These are phyloP conservation scores for Coffea eugenioides DNA, from an alignment of 257 asterid species.

Conservation along the genomic window DNA sequence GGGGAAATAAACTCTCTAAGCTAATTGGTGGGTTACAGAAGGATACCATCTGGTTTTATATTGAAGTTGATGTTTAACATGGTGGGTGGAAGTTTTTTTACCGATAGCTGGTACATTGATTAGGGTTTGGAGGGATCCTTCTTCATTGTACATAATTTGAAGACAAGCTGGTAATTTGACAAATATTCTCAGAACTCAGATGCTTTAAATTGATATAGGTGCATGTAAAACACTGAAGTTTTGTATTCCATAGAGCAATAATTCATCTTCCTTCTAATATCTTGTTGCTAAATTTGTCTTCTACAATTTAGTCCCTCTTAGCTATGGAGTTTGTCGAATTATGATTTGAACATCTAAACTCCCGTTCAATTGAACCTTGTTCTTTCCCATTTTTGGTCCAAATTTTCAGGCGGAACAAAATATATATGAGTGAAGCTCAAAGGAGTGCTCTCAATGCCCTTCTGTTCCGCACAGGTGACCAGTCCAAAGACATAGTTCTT, in stretches of 20 bases:
- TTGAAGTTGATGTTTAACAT: neutral
- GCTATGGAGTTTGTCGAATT: neutral
- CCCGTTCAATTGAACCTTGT: neutral
- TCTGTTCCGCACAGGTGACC: slow-evolving; percentile 90
- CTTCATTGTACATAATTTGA: neutral
- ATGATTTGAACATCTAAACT: neutral
- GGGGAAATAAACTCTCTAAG: neutral
- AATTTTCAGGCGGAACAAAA: slow-evolving; percentile 76
- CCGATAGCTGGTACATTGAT: neutral
- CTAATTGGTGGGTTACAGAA: neutral
- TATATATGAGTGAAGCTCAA: slow-evolving; percentile 98
- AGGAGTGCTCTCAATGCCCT: slow-evolving; percentile 98
- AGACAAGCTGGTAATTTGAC: neutral
- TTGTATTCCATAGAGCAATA: neutral
- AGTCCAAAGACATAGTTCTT: slow-evolving; percentile 90
- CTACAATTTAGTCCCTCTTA: neutral
- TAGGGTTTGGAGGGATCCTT: neutral
- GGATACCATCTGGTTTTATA: neutral
- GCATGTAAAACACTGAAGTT: neutral
- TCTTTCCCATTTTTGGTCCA: neutral
- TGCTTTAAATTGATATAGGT: neutral
- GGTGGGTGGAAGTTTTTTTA: neutral
- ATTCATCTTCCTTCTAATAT: neutral
- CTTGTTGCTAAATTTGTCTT: neutral
- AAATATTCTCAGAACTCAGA: neutral